These are phyloP conservation scores for Megacollybia marginata DNA, from an alignment of 768 basidiomycete genomes.

Conservation along the genomic window DNA sequence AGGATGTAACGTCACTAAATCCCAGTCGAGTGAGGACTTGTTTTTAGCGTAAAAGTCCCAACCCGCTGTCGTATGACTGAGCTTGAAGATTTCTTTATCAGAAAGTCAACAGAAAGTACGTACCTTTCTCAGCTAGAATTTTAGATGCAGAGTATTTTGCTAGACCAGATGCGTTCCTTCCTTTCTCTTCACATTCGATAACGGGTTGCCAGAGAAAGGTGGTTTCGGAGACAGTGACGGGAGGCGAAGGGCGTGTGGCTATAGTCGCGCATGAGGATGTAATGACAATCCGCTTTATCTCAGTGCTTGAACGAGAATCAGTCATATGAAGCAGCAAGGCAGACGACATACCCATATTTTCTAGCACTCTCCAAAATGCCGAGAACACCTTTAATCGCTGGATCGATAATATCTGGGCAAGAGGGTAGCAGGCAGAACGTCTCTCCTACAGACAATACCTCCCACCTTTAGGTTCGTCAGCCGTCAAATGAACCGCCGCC, in stretches of 20 bases:
- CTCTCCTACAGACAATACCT: background rate
- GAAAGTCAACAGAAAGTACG: background rate
- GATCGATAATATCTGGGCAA: background rate
- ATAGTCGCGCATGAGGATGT: slow-evolving; percentile 53
- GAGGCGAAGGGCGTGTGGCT: slow-evolving; percentile 7
- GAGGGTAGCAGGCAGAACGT: background rate
- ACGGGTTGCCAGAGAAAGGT: slow-evolving; percentile 57
- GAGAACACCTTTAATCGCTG: slow-evolving; percentile 17
- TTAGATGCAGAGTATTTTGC: slow-evolving; percentile 59
- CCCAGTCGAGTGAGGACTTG: slow-evolving; percentile 36
- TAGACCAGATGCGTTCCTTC: slow-evolving; percentile 29
- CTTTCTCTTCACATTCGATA: slow-evolving; percentile 38
- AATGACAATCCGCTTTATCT: slow-evolving; percentile 61
- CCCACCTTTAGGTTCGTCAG: background rate
- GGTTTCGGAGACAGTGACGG: slow-evolving; percentile 33
- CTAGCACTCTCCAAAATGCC: slow-evolving; percentile 24
- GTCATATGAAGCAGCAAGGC: background rate
- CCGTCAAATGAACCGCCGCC: background rate
- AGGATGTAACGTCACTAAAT: slow-evolving; percentile 45
- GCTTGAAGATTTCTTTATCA: too few relatives aligned
- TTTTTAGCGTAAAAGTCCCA: slow-evolving; percentile 31
- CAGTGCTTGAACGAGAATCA: slow-evolving; percentile 17
- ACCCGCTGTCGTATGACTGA: slow-evolving; percentile 33
- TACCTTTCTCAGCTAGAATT: slow-evolving; percentile 55
- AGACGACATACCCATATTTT: slow-evolving; percentile 24